Percentiles rank a stretch among this genome's conserved stretches.
These are phyloP conservation scores for Blastocladiella britannica DNA, from an alignment of 192 early-diverging fungal genomes.

Conservation along the genomic window DNA sequence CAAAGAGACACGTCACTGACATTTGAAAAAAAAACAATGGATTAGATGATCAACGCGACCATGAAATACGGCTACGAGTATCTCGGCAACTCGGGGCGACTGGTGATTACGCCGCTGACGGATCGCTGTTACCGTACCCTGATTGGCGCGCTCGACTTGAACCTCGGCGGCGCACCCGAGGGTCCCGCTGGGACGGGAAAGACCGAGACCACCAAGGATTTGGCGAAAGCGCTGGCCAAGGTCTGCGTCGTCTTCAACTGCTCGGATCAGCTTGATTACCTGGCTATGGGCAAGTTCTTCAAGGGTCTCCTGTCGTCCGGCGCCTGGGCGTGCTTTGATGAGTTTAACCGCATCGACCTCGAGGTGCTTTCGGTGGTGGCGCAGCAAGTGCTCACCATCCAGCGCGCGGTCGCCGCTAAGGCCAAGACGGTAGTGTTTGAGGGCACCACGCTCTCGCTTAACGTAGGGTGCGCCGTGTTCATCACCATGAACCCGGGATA, in stretches of 20 bases:
- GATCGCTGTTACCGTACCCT: constrained; percentile 97
- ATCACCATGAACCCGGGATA: constrained; percentile 99
- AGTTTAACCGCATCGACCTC: constrained; percentile 98
- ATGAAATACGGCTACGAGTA: constrained; percentile 98
- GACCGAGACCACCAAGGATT: constrained; percentile 93
- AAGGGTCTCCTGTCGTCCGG: constrained; percentile 95
- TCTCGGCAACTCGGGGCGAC: constrained; percentile 80
- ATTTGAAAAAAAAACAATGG: too few relatives aligned
- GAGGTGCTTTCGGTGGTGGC: constrained; percentile 93
- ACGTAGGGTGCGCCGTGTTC: constrained; percentile 81
- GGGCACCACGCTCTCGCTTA: constrained; percentile 47
- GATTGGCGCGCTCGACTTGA: constrained; percentile 80
- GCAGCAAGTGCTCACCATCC: constrained; percentile 98
- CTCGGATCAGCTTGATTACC: constrained; percentile 99
- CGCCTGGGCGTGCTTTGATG: constrained; percentile 99
- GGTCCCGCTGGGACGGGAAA: constrained; percentile 98
- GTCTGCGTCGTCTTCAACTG: constrained; percentile 99
- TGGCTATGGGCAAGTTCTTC: constrained; percentile 99
- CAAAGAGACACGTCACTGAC: too few relatives aligned
- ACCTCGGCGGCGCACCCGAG: constrained; percentile 93
- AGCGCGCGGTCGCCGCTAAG: constrained; percentile 55
- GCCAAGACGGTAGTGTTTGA: constrained; percentile 5
- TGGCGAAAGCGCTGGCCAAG: constrained; percentile 81
- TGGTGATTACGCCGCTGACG: constrained; percentile 96
- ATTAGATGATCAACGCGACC: constrained; percentile 79